Conservation (phyloP, 1,284 basidiomycete species). For the Phaffia rhodozyma region DNA sequence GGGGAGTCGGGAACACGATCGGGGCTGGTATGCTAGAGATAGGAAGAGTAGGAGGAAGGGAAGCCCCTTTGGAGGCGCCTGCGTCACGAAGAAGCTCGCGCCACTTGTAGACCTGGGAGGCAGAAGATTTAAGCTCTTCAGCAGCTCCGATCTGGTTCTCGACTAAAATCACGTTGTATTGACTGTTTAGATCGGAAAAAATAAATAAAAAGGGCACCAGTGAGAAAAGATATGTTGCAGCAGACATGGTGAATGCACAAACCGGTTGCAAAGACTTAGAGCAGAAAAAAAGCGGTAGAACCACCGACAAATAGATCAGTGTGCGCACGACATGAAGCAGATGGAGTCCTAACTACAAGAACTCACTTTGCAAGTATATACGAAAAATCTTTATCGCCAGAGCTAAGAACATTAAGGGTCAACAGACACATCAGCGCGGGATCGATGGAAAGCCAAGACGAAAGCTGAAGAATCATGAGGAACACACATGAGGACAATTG, state of each 20-base stretch:
- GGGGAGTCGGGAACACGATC: not conserved
- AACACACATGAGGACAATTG: slow-evolving; percentile 11
- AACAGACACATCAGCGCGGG: not conserved
- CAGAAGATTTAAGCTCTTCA: slow-evolving; percentile 6
- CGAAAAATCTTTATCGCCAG: slow-evolving; percentile 16
- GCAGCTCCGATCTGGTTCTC: slow-evolving; percentile 6
- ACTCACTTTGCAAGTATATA: slow-evolving; percentile 7
- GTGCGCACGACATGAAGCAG: no score
- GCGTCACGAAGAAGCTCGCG: slow-evolving; percentile 8
- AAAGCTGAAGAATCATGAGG: not conserved
- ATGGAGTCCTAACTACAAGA: no score
- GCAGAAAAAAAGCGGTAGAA: no score
- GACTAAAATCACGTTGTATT: slow-evolving; percentile 6
- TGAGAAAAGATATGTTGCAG: no score
- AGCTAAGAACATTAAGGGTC: not conserved
- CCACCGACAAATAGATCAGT: no score
- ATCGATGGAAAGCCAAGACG: not conserved
- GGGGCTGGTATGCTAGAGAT: not conserved
- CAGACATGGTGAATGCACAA: no score
- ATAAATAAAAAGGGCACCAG: not conserved
- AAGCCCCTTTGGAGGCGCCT: not conserved
- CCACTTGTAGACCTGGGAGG: slow-evolving; percentile 4
- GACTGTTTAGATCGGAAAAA: no score
- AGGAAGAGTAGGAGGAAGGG: not conserved
- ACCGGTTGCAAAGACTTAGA: slow-evolving; percentile 3